A percentile compares a stretch with the other conserved stretches of the same genome.
These are phyloP conservation scores for Candida tammaniensis DNA, from an alignment of 805 yeast genomes.

Conservation along the genomic window DNA sequence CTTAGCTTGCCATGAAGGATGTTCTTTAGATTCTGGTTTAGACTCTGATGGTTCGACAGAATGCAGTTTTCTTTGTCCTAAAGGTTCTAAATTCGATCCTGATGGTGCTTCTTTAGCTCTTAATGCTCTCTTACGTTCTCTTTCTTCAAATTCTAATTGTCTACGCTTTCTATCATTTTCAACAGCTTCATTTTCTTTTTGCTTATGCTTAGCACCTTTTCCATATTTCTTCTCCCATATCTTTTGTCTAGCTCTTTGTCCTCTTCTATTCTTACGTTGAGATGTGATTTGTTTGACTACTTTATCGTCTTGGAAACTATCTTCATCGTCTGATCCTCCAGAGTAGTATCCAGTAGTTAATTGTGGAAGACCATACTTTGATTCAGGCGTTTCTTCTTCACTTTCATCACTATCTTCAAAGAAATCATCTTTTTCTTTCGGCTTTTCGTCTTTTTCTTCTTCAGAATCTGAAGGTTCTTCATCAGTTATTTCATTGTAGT, in stretches of 20 bases:
- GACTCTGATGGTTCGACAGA: slow-evolving; percentile 1
- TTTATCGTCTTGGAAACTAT: slow-evolving; percentile 41
- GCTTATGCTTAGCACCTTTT: slow-evolving; percentile 74
- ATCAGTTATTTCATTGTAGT: slow-evolving; percentile 65
- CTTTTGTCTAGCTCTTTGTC: slow-evolving; percentile 94
- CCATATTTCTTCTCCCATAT: slow-evolving; percentile 96
- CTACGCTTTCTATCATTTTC: slow-evolving; percentile 56
- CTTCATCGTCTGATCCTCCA: slow-evolving; percentile 72
- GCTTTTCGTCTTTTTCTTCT: slow-evolving; percentile 15
- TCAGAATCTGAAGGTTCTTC: slow-evolving; percentile 49
- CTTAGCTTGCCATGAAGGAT: slow-evolving; percentile 99
- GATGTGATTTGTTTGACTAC: slow-evolving; percentile 52
- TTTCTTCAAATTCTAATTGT: slow-evolving; percentile 67
- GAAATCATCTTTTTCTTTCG: slow-evolving; percentile 40
- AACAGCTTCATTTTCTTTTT: slow-evolving; percentile 56
- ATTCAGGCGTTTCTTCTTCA: slow-evolving; percentile 17
- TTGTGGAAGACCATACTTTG: slow-evolving; percentile 53
- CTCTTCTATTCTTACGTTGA: slow-evolving; percentile 83
- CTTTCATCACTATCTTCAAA: slow-evolving; percentile 13
- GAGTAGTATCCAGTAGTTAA: slow-evolving; percentile 80
- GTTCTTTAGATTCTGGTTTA: slow-evolving; percentile 43
- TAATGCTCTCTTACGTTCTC: slow-evolving; percentile 64
- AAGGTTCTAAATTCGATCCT: slow-evolving; percentile 38
- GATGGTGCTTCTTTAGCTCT: slow-evolving; percentile 47
- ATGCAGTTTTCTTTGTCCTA: slow-evolving; percentile 33